Percentiles rank a stretch among this genome's conserved stretches.
These are phyloP conservation scores for Cucurbita pepo DNA, from an alignment of 306 rosid species.

Conservation along the genomic window DNA sequence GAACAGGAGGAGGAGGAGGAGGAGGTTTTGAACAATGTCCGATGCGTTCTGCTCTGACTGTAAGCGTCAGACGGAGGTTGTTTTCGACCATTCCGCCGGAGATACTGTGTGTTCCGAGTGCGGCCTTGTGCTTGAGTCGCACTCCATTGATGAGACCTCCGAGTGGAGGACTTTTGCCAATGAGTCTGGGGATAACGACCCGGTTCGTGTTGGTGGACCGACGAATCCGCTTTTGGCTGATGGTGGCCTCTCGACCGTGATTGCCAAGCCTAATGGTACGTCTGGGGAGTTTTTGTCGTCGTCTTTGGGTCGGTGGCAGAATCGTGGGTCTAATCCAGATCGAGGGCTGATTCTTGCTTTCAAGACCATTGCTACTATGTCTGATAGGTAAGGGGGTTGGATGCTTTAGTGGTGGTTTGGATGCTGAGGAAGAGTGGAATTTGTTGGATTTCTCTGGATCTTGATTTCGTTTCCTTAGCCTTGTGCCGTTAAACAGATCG, in stretches of 20 bases:
- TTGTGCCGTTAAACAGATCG: not conserved
- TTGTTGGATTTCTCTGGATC: not conserved
- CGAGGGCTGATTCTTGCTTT: slow-evolving; percentile 76
- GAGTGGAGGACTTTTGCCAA: slow-evolving; percentile 93
- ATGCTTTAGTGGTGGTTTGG: not conserved
- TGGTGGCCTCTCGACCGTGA: slow-evolving; percentile 84
- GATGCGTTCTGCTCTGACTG: slow-evolving; percentile 84
- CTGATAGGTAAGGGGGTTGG: slow-evolving; percentile 61
- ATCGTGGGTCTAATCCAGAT: slow-evolving; percentile 84
- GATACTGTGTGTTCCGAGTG: slow-evolving; percentile 92
- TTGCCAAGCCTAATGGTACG: slow-evolving; percentile 79
- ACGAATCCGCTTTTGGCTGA: slow-evolving; percentile 68
- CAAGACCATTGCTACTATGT: slow-evolving; percentile 88
- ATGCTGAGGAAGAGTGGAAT: not conserved
- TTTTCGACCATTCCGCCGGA: slow-evolving; percentile 84
- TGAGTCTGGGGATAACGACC: slow-evolving; percentile 93
- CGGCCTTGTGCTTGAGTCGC: slow-evolving; percentile 80
- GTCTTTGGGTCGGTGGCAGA: slow-evolving; percentile 95
- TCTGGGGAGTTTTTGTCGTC: slow-evolving; percentile 67
- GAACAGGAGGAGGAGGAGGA: not conserved
- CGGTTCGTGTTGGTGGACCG: slow-evolving; percentile 92
- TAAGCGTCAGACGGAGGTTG: slow-evolving; percentile 89
- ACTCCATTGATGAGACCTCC: slow-evolving; percentile 83
- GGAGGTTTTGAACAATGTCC: slow-evolving; percentile 26
- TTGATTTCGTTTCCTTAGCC: not conserved